Evolutionary conservation across 169 alveolate species (phyloP), one percentile per base, ranked within the genome.

Genomic region (Babesia bovis): DNA sequence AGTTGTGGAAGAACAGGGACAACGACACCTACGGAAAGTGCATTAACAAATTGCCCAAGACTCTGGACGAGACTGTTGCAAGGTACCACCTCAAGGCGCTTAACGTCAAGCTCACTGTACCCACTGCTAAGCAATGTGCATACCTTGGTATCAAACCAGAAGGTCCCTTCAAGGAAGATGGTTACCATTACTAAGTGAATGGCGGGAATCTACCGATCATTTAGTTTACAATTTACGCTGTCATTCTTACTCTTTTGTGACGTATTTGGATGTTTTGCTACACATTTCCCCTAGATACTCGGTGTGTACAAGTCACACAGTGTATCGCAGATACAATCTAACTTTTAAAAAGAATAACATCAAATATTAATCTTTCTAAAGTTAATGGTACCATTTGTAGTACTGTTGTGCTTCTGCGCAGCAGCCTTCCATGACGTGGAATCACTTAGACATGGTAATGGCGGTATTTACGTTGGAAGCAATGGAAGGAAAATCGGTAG

Each of bases 61-160:
- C 89, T 59, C 88, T 97, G 19, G 99, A 97, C 79, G 99, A 97
- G 84, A 95, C 94, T 68, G 99, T 97, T 41, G 99, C 99, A 35
- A 91, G 95, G 66, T 92, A 95, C 41, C 99, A 97, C 78, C 89
- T 97, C 59, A 92, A 92, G 52, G 86, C 97, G 35, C 93, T 97
- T 38, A 97, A 96, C 49, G 97, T 96, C 51, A 94, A 94, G 66
- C 93, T 97, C 38, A 96, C 99, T 42, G 84, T 83, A 38, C 94
- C 97, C 42, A 86, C 97, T 25, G 87, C 74, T 44, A 96, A 91
- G 33, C 98, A 97, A 86, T 97, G 99, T 35, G 90, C 87, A 42
- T 97, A 95, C 87, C 91, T 97, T 79, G 95, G 94, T 66, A 97
- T 97, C 33, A 53, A 76, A 32, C 85, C 79, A 21, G 92, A 84